These are phyloP conservation scores for Botryotinia convoluta DNA, from an alignment of 2,329 filamentous ascomycete species.

Conservation along the genomic window DNA sequence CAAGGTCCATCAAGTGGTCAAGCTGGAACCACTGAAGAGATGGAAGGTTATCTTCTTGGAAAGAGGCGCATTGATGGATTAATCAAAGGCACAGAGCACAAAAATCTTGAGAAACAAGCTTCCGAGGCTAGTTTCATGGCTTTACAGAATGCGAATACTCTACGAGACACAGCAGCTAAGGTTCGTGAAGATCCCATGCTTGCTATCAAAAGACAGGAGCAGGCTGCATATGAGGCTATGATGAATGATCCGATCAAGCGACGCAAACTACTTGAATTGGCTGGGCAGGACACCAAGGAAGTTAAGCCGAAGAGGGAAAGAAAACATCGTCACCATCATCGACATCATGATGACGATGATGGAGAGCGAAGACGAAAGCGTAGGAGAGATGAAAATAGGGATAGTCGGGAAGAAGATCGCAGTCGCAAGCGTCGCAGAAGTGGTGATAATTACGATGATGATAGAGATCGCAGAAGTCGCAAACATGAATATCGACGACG, in stretches of 20 bases:
- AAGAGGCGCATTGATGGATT: conserved; percentile 89
- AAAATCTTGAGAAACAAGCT: conserved; percentile 75
- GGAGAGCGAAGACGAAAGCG: conserved; percentile 46
- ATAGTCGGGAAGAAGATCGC: conserved; percentile 42
- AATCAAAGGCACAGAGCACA: conserved; percentile 75
- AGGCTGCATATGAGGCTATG: conserved; percentile 74
- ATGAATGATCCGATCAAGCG: conserved; percentile 73
- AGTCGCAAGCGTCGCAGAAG: conserved; percentile 47
- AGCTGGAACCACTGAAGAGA: conserved; percentile 78
- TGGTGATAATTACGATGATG: conserved; percentile 33
- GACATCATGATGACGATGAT: conserved; percentile 39
- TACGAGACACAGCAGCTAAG: conserved; percentile 79
- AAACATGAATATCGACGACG: conserved; percentile 42
- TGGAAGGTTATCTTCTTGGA: conserved; percentile 88
- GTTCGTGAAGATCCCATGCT: conserved; percentile 87
- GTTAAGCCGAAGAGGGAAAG: conserved; percentile 47
- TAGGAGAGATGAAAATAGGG: conserved; percentile 37
- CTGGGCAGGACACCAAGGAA: conserved; percentile 49
- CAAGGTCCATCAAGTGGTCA: conserved; percentile 77
- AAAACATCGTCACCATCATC: conserved; percentile 43
- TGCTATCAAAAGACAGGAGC: conserved; percentile 90
- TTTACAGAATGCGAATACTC: conserved; percentile 66
- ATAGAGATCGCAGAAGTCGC: conserved; percentile 28
- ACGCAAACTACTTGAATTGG: conserved; percentile 63
- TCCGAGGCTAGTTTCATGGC: conserved; percentile 59